A percentile compares a stretch with the other conserved stretches of the same genome.
These are phyloP conservation scores for Blumeria hordei DNA, from an alignment of 2,329 filamentous ascomycete genomes.

Conservation along the genomic window DNA sequence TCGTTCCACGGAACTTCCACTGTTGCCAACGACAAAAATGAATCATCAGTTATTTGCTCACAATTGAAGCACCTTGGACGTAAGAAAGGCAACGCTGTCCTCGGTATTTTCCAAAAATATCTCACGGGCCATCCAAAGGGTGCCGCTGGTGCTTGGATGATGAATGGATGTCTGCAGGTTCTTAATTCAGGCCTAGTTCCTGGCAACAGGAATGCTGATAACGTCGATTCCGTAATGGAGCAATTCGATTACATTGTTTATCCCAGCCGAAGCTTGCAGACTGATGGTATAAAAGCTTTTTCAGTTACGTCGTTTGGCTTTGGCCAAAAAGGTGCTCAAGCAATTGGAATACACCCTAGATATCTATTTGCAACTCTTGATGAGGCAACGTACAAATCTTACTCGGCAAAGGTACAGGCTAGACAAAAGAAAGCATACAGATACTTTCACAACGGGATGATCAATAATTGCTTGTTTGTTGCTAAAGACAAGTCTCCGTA, in stretches of 20 bases:
- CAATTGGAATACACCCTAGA: slow-evolving; percentile 86
- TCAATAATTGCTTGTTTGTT: slow-evolving; percentile 95
- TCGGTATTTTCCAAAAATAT: slow-evolving; percentile 99
- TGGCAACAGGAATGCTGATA: slow-evolving; percentile 94
- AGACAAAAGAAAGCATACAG: slow-evolving; percentile 97
- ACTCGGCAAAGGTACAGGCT: slow-evolving; percentile 70
- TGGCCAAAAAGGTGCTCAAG: slow-evolving; percentile 95
- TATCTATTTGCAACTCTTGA: slow-evolving; percentile 93
- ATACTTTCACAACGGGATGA: slow-evolving; percentile 93
- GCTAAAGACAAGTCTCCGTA: slow-evolving; percentile 86
- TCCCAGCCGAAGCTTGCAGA: slow-evolving; percentile 84
- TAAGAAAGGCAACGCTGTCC: slow-evolving; percentile 82
- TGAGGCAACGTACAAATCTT: slow-evolving; percentile 54
- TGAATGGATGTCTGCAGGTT: slow-evolving; percentile 93
- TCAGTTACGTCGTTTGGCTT: slow-evolving; percentile 98
- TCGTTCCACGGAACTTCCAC: slow-evolving; percentile 99
- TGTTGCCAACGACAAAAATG: slow-evolving; percentile 98
- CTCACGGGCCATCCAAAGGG: slow-evolving; percentile 97
- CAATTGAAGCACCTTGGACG: slow-evolving; percentile 88
- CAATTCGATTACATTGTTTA: slow-evolving; percentile 96
- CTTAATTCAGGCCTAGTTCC: slow-evolving; percentile 85
- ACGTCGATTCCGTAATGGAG: slow-evolving; percentile 89
- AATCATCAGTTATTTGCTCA: slow-evolving; percentile 90
- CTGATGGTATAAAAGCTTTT: slow-evolving; percentile 95
- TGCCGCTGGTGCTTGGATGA: slow-evolving; percentile 98